Percentiles rank a stretch among this genome's conserved stretches.
phyloP scores from a whole-genome alignment of 2,329 filamentous ascomycete species.

The Aspergillus latus region DNA sequence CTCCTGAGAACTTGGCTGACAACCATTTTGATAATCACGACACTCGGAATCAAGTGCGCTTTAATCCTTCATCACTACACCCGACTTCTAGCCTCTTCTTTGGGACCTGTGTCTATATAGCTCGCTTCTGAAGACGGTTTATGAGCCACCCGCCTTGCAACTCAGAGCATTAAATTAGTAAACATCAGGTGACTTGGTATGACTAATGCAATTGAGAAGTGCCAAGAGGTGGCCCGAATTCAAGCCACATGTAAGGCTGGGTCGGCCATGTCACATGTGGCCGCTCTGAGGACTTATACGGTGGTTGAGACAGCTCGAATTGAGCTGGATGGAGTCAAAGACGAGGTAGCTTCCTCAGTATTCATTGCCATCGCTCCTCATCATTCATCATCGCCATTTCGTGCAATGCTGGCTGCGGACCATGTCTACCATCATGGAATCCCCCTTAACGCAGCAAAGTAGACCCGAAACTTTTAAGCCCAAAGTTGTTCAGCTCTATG shows the following conservation, averaged over 20 bases:
- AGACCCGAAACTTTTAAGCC: slow-evolving; percentile 88
- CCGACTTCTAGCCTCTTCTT: not conserved
- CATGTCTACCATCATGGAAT: slow-evolving; percentile 66
- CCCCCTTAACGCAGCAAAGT: slow-evolving; percentile 88
- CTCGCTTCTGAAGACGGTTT: not conserved
- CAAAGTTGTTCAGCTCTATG: slow-evolving; percentile 89
- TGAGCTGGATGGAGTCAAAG: not conserved
- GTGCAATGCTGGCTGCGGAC: slow-evolving; percentile 23
- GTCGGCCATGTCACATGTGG: slow-evolving; percentile 12
- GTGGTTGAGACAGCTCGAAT: slow-evolving; percentile 7
- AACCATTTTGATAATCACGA: not conserved
- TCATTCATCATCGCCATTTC: not conserved
- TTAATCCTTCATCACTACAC: not conserved
- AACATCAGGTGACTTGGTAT: not conserved
- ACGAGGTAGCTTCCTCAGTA: not conserved
- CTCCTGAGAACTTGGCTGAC: slow-evolving; percentile 9
- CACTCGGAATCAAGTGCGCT: not conserved
- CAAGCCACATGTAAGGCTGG: slow-evolving; percentile 12
- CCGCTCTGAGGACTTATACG: slow-evolving; percentile 16
- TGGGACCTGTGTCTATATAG: not conserved
- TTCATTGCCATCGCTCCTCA: not conserved
- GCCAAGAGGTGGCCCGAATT: slow-evolving; percentile 11
- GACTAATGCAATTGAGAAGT: slow-evolving; percentile 1
- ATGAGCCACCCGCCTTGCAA: not conserved
- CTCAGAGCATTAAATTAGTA: slow-evolving; percentile 1